These are phyloP conservation scores for Tolypocladium guangdongense DNA, from an alignment of 2,329 filamentous ascomycete genomes.

Conservation along the genomic window DNA sequence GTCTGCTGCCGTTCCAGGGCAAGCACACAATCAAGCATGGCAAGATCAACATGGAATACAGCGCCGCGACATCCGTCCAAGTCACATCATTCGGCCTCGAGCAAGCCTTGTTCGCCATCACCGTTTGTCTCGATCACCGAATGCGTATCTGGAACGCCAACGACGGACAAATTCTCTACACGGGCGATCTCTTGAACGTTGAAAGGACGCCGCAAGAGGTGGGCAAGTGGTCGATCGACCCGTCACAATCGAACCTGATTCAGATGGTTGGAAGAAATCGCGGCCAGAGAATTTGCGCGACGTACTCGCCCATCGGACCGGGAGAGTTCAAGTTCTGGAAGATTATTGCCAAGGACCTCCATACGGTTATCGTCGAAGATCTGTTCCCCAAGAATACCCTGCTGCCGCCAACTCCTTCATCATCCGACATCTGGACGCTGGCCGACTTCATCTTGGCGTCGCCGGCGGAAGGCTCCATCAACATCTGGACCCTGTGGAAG, in stretches of 20 bases:
- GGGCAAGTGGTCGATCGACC: slow-evolving; percentile 67
- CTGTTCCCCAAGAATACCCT: slow-evolving; percentile 51
- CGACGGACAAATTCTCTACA: slow-evolving; percentile 66
- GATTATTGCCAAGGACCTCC: slow-evolving; percentile 52
- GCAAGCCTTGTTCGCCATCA: slow-evolving; percentile 51
- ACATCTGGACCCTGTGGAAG: slow-evolving; percentile 73
- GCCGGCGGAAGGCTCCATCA: slow-evolving; percentile 41
- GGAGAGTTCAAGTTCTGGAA: slow-evolving; percentile 94
- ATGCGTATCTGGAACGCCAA: slow-evolving; percentile 81
- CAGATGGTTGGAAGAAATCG: slow-evolving; percentile 52
- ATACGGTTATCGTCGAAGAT: slow-evolving; percentile 57
- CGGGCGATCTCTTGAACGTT: slow-evolving; percentile 66
- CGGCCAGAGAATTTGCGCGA: slow-evolving; percentile 52
- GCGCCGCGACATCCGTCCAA: slow-evolving; percentile 54
- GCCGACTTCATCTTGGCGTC: slow-evolving; percentile 61
- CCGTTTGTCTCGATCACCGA: slow-evolving; percentile 79
- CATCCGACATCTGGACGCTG: slow-evolving; percentile 68
- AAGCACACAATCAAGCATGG: slow-evolving; percentile 53
- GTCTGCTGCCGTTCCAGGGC: slow-evolving; percentile 55
- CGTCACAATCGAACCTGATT: slow-evolving; percentile 66
- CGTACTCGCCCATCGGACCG: slow-evolving; percentile 77
- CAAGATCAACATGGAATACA: slow-evolving; percentile 54
- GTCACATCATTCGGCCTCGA: slow-evolving; percentile 39
- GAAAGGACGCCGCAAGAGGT: slow-evolving; percentile 55
- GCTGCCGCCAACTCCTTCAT: slow-evolving; percentile 58